Conservation (phyloP, 306 rosid genomes). For the Cicer bijugum region DNA sequence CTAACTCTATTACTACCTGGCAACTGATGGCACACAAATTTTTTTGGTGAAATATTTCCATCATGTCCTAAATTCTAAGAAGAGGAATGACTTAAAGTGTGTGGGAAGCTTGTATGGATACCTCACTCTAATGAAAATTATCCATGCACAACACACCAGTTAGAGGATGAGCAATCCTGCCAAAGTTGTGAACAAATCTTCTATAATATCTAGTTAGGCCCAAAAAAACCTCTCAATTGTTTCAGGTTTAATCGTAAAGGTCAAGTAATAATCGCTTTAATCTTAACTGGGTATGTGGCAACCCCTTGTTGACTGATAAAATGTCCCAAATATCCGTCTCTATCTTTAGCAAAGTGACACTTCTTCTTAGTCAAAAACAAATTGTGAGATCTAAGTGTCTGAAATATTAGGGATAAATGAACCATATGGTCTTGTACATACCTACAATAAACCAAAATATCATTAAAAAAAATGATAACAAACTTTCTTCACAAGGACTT, state of each 20-base stretch:
- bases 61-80: no score
- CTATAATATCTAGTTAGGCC: background rate
- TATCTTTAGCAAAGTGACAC: background rate
- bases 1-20: background rate
- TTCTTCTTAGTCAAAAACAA: no score
- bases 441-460: background rate
- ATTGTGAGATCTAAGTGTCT: background rate
- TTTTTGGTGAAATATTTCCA: no score
- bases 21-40: background rate
- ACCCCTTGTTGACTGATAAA: no score
- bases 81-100: no score
- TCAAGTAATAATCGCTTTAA: background rate
- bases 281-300: background rate
- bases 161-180: background rate
- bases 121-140: no score
- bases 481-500: background rate
- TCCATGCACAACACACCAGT: background rate
- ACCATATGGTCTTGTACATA: background rate
- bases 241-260: background rate
- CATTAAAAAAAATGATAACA: background rate
- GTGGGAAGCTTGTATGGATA: no score
- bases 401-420: background rate
- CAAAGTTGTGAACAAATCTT: background rate
- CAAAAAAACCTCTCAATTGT: background rate
- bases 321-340: background rate